Base-by-base conservation (phyloP, 164 flowering plant species). In the Magnolia officinalis region DNA sequence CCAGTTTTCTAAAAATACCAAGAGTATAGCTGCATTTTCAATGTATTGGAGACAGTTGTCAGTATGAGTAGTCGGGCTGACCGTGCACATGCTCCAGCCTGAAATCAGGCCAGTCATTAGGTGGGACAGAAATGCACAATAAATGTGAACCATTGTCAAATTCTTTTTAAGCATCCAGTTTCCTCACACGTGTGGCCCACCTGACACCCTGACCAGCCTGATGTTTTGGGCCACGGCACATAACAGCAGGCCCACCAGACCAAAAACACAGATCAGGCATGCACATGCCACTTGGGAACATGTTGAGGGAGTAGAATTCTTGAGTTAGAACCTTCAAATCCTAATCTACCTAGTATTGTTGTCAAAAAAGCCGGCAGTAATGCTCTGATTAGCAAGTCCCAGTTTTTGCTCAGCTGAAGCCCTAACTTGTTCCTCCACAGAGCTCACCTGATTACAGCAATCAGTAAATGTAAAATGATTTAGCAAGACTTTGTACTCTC, bases 361-460 rank as follows among this genome's bases (percentile, higher is more conserved):
- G 81, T 96, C 99, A 83, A 96, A 96, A 80, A 96, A 96, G 1
- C 99, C 99, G 82, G 99, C 99, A 78, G 99, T 96, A 74, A 96
- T 96, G 79, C 99, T 96, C 84, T 96, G 99, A 82, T 96, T 96
- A 16, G 99, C 99, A 81, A 96, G 98, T 78, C 99, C 98, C 64
- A 96, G 88, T 83, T 96, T 96, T 83, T 96, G 99, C 87, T 96
- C 99, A 58, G 99, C 99, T 68, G 99, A 81, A 81, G 98, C 98
- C 88, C 99, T 91, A 61, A 96, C 99, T 88, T 93, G 98, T 81
- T 96, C 99, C 83, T 96, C 99, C 72, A 96, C 99, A 69, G 98
- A 88, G 80, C 91, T 81, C 72, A 96, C 96, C 98, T 96, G 76
- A 58, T 24, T 7, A 72, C 23, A 75, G 18, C 79, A 67, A 24